Evolutionary conservation across 371 early-diverging fungal species (phyloP), one percentile per base, ranked within the genome.

Genomic region (Lichtheimia ramosa): DNA sequence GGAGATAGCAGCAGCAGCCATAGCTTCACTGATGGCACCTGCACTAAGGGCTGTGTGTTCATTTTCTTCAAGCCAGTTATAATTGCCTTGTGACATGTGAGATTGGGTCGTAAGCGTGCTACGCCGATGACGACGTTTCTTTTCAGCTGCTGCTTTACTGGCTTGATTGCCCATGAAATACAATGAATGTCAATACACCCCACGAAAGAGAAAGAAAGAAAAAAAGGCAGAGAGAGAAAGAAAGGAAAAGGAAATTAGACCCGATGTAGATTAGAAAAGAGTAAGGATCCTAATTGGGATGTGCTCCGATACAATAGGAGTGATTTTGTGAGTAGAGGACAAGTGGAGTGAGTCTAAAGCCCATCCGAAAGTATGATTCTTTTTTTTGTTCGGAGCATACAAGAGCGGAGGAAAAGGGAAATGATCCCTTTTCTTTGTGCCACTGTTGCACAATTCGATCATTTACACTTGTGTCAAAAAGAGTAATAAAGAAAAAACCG

Each of bases 11-110:
- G 57, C 54, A 43, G 65, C 65, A 2, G 59, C 63, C 59, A 63
- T 28, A n/a, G 68, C 68, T n/a, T 62, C 68, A 43, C 48, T 55
- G 16, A 67, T 40, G 16, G 62, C 68, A 28, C 55, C 58, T 34
- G 59, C 68, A 24, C 63, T 63, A 13, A 67, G 50, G 2, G 59
- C 53, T 6, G 68, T 67, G 21, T 51, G 57, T 55, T 68, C 67
- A 27, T 66, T 73, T 56, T 71, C 70, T n/a, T 77, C 74, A 48
- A 74, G 67, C 74, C 77, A 73, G 56, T 77, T 71, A 28, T 77
- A 73, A 54, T 77, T 74, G 39, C 70, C 78, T 51, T 70, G 65
- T 12, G 63, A 57, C 15, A 62, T 66, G 20, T 70, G 60, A 8
- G 74, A 71, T 18, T 55, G 62, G 18, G 59, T 49, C 7, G 72